These are phyloP conservation scores for Backusella australiensis DNA, from an alignment of 192 early-diverging fungal genomes.

Conservation along the genomic window DNA sequence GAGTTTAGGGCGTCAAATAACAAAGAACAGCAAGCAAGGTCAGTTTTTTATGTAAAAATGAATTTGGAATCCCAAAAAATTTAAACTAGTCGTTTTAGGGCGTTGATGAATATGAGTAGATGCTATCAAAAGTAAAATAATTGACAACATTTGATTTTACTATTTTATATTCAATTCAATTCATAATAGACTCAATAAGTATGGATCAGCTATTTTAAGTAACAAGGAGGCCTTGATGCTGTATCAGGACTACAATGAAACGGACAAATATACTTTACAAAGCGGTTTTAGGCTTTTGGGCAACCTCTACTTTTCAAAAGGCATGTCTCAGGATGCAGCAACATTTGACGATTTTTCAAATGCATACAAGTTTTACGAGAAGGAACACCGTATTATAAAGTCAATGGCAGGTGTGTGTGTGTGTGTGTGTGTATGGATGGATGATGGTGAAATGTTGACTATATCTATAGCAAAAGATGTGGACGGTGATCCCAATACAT, in stretches of 20 bases:
- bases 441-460: neutral
- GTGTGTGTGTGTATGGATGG: too few relatives aligned
- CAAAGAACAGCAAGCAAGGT: slow-evolving; percentile 11
- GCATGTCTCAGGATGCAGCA: neutral
- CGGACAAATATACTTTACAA: slow-evolving; percentile 5
- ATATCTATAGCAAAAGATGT: neutral
- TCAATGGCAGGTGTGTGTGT: neutral
- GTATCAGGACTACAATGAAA: neutral
- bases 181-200: slow-evolving; percentile 13
- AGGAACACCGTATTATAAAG: slow-evolving; percentile 12
- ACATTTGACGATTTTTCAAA: slow-evolving; percentile 15
- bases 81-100: neutral
- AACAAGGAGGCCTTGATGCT: neutral
- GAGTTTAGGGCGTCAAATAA: neutral
- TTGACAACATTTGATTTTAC: too few relatives aligned
- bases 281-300: slow-evolving; percentile 13
- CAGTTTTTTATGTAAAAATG: neutral
- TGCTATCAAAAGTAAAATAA: slow-evolving; percentile 12
- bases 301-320: slow-evolving; percentile 19
- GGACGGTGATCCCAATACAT: neutral
- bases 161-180: too few relatives aligned
- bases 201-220: neutral
- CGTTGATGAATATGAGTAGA: neutral
- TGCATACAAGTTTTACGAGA: slow-evolving; percentile 20
- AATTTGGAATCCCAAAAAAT: too few relatives aligned